Percentiles rank a stretch among this genome's conserved stretches.
Evolutionary conservation across 108 stramenopile genomes (phyloP).

Genomic region (Cyclostephanos tholiformis): DNA sequence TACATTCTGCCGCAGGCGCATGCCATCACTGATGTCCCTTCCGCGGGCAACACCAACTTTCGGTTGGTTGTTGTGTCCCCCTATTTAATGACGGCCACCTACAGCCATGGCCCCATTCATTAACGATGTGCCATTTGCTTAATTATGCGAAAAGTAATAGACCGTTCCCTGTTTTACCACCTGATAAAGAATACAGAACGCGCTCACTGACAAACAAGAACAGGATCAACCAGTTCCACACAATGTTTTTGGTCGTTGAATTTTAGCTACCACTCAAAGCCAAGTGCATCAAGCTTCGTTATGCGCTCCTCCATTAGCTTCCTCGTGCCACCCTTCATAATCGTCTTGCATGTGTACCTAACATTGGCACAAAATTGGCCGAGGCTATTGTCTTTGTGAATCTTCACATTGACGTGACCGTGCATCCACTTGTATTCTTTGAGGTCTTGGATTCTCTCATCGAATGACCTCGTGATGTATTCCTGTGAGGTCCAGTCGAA

Average conservation of each 20-base stretch:
- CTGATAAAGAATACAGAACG: too few relatives aligned
- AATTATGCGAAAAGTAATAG: too few relatives aligned
- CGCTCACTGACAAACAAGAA: neutral
- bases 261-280: slow-evolving; percentile 9
- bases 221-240: too few relatives aligned
- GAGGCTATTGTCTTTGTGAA: slow-evolving; percentile 9
- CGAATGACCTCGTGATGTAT: neutral
- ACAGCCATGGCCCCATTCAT: too few relatives aligned
- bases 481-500: neutral
- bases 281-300: slow-evolving; percentile 11
- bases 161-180: too few relatives aligned
- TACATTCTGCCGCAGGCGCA: too few relatives aligned
- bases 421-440: neutral
- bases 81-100: too few relatives aligned
- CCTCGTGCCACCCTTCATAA: neutral
- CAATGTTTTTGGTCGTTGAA: too few relatives aligned
- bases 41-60: too few relatives aligned
- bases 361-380: slow-evolving; percentile 4
- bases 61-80: too few relatives aligned
- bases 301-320: slow-evolving; percentile 18
- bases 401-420: slow-evolving; percentile 8
- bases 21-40: too few relatives aligned
- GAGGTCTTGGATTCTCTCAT: neutral
- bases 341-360: neutral
- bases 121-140: too few relatives aligned